Conservation (phyloP, 257 asterid genomes). For the Petrea volubilis region DNA sequence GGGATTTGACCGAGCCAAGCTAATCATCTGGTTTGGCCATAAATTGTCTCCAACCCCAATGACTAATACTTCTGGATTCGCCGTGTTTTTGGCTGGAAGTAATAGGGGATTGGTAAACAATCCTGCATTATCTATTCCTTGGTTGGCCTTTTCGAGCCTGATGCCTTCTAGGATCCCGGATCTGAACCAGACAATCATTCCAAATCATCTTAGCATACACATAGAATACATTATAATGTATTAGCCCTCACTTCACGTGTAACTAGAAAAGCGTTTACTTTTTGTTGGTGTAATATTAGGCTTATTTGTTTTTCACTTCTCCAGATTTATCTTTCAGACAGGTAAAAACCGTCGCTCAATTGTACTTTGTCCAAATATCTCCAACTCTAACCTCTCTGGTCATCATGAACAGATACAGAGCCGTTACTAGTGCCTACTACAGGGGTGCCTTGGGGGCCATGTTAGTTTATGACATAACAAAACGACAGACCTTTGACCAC, state of each 20-base stretch:
- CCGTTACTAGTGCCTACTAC: slow-evolving; percentile 81
- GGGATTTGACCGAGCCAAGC: too few relatives aligned
- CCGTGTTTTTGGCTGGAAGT: slow-evolving; percentile 9
- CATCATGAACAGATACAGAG: slow-evolving; percentile 63
- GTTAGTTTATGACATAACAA: slow-evolving; percentile 75
- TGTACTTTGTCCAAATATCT: neutral
- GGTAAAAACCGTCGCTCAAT: too few relatives aligned
- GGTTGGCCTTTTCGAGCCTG: neutral
- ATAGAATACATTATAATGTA: too few relatives aligned
- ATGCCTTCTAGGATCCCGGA: neutral
- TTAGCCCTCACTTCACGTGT: too few relatives aligned
- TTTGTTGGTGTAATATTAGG: neutral
- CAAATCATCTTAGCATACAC: too few relatives aligned
- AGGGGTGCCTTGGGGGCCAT: slow-evolving; percentile 83
- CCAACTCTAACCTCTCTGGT: neutral
- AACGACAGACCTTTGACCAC: slow-evolving; percentile 76
- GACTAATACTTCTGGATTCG: too few relatives aligned
- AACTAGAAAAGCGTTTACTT: too few relatives aligned
- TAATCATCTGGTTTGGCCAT: too few relatives aligned
- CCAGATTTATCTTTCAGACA: too few relatives aligned
- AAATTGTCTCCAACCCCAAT: too few relatives aligned
- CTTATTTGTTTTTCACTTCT: neutral
- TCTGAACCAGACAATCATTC: too few relatives aligned
- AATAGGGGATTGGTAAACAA: neutral
- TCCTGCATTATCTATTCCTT: neutral